Percentiles rank a stretch among this genome's conserved stretches.
phyloP scores from a whole-genome alignment of 1,139 yeast genomes.

The Protomyces gravidus region DNA sequence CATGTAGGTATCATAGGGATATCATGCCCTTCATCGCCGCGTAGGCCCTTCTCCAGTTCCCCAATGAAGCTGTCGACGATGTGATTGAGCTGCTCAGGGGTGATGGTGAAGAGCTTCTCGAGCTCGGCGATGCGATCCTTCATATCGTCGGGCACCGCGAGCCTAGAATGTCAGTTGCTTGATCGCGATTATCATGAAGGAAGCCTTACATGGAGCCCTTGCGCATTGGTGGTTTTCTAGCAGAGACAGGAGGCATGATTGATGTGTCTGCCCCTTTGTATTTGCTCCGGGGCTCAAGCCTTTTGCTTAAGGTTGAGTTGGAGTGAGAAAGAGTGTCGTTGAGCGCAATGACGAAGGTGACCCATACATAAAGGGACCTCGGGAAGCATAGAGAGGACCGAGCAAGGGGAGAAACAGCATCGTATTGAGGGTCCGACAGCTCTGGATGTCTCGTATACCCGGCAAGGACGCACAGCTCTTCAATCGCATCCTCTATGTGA shows the following conservation, averaged over 20 bases:
- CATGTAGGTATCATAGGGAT: slow-evolving; percentile 92
- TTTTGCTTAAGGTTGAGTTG: too few species aligned
- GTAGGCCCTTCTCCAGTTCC: slow-evolving; percentile 73
- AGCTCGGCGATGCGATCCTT: slow-evolving; percentile 55
- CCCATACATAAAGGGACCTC: too few species aligned
- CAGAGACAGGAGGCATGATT: slow-evolving; percentile 25
- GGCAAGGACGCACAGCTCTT: slow-evolving; percentile 31
- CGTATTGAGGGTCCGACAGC: too few species aligned
- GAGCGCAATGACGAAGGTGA: too few species aligned
- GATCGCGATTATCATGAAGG: neutral
- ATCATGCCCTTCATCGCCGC: slow-evolving; percentile 43
- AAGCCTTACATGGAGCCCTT: slow-evolving; percentile 9
- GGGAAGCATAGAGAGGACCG: too few species aligned
- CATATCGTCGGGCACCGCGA: slow-evolving; percentile 65
- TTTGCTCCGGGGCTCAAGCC: too few species aligned
- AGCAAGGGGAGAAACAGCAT: too few species aligned
- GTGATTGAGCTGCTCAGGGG: slow-evolving; percentile 55
- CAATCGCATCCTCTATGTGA: slow-evolving; percentile 46
- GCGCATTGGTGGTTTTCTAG: slow-evolving; percentile 24
- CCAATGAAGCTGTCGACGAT: slow-evolving; percentile 64
- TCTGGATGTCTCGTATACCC: neutral
- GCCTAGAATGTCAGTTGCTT: slow-evolving; percentile 58
- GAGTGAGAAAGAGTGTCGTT: too few species aligned
- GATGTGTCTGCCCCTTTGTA: too few species aligned
- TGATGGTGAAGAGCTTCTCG: slow-evolving; percentile 62